Evolutionary conservation across 495 filamentous ascomycete species (phyloP).

Genomic region (Talaromyces thailandensis): DNA sequence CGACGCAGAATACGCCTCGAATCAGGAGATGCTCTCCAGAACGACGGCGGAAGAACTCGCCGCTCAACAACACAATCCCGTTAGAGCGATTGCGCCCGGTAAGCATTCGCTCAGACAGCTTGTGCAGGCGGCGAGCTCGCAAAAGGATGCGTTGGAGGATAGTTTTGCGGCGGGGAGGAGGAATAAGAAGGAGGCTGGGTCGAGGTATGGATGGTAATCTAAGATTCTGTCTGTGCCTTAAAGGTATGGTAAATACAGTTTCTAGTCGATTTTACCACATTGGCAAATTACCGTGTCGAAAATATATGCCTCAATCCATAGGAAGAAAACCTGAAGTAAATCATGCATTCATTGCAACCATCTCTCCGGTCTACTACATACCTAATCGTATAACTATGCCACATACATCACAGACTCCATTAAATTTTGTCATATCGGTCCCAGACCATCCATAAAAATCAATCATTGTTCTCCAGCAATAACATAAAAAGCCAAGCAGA

Average conservation of each 20-base stretch:
- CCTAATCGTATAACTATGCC: not conserved
- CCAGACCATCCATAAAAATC: not conserved
- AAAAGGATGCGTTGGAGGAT: slow-evolving; percentile 81
- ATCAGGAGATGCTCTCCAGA: slow-evolving; percentile 42
- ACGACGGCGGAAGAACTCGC: slow-evolving; percentile 43
- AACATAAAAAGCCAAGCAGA: not conserved
- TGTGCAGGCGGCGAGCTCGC: slow-evolving; percentile 67
- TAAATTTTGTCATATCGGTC: not conserved
- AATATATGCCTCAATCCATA: too few relatives aligned
- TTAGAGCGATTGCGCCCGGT: slow-evolving; percentile 74
- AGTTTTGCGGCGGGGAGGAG: slow-evolving; percentile 68
- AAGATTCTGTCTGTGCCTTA: not conserved
- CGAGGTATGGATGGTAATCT: slow-evolving; percentile 71
- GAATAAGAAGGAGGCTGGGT: slow-evolving; percentile 70
- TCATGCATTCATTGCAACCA: not conserved
- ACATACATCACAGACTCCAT: not conserved
- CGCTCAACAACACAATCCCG: slow-evolving; percentile 65
- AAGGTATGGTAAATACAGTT: too few relatives aligned
- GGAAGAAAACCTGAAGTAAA: not conserved
- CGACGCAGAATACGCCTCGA: slow-evolving; percentile 73
- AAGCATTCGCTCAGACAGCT: slow-evolving; percentile 84
- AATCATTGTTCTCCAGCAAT: not conserved
- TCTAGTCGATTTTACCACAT: too few relatives aligned
- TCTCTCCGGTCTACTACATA: not conserved
- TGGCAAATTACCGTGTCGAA: too few relatives aligned